phyloP scores from a whole-genome alignment of 495 filamentous ascomycete genomes.

The Lasiosphaeria ovina region DNA sequence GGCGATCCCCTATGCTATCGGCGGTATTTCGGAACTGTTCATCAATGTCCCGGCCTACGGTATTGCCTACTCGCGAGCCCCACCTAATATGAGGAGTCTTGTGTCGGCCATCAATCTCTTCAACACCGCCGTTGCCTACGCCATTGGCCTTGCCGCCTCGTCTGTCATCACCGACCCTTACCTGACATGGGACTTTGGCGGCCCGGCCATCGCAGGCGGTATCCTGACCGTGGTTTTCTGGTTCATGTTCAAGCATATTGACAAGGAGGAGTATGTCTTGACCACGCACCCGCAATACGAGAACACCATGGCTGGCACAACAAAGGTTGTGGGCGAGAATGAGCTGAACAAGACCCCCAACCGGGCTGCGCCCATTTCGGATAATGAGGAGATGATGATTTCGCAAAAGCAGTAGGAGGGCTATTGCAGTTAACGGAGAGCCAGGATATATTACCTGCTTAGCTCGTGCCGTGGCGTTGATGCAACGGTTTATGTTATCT shows the following conservation, averaged over 20 bases:
- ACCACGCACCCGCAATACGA: slow-evolving; percentile 39
- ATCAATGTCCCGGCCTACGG: slow-evolving; percentile 69
- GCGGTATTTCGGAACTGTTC: slow-evolving; percentile 69
- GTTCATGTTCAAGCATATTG: slow-evolving; percentile 51
- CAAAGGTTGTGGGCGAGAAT: slow-evolving; percentile 39
- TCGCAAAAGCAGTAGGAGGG: slow-evolving; percentile 39
- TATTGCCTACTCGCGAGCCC: slow-evolving; percentile 70
- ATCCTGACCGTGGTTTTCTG: slow-evolving; percentile 47
- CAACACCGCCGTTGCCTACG: slow-evolving; percentile 58
- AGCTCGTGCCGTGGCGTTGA: no score
- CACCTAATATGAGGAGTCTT: slow-evolving; percentile 65
- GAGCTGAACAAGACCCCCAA: slow-evolving; percentile 39
- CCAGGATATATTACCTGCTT: no score
- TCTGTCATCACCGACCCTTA: slow-evolving; percentile 62
- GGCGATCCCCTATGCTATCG: slow-evolving; percentile 49
- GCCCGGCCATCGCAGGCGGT: slow-evolving; percentile 46
- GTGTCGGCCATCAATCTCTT: slow-evolving; percentile 65
- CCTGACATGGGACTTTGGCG: slow-evolving; percentile 55
- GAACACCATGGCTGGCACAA: slow-evolving; percentile 33
- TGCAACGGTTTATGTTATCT: background rate
- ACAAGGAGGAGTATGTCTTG: slow-evolving; percentile 44
- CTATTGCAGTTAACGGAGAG: no score
- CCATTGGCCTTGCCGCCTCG: slow-evolving; percentile 56
- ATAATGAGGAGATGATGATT: slow-evolving; percentile 46
- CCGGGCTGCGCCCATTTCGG: slow-evolving; percentile 37